A percentile compares a stretch with the other conserved stretches of the same genome.
phyloP scores from a whole-genome alignment of 2,329 filamentous ascomycete species.

The Penicillium sp. region DNA sequence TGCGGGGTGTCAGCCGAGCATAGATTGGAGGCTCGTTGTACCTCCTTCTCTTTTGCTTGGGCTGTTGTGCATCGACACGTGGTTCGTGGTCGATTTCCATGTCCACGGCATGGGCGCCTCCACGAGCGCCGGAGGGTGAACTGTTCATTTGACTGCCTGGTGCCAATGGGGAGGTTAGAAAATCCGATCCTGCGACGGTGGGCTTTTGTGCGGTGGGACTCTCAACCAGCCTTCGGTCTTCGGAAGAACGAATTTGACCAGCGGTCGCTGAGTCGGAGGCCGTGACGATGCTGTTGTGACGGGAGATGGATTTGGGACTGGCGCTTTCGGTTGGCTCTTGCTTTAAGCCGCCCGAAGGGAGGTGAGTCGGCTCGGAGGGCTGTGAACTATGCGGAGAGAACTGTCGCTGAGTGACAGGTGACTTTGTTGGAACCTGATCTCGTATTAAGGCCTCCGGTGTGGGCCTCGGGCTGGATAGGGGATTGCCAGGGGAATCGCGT shows the following conservation, averaged over 20 bases:
- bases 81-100: constrained; percentile 26
- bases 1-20: constrained; percentile 46
- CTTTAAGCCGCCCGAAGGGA: constrained; percentile 56
- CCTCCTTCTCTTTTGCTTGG: constrained; percentile 51
- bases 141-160: constrained; percentile 29
- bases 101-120: constrained; percentile 24
- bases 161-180: constrained; percentile 16
- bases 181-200: constrained; percentile 18
- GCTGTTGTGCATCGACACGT: constrained; percentile 36
- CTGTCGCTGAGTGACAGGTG: constrained; percentile 31
- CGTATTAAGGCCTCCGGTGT: constrained; percentile 32
- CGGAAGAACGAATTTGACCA: constrained; percentile 26
- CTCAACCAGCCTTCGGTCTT: constrained; percentile 32
- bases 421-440: constrained; percentile 28
- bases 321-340: constrained; percentile 71
- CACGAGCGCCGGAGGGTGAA: constrained; percentile 27
- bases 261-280: constrained; percentile 28
- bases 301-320: constrained; percentile 67
- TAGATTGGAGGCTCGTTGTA: constrained; percentile 56
- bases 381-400: constrained; percentile 46
- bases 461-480: constrained; percentile 35
- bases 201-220: constrained; percentile 24
- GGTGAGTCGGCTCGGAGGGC: constrained; percentile 29
- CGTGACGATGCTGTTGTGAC: constrained; percentile 30
- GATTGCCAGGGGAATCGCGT: constrained; percentile 35